Conservation (phyloP, 2,329 filamentous ascomycete genomes). For the Ascochyta koolunga region DNA sequence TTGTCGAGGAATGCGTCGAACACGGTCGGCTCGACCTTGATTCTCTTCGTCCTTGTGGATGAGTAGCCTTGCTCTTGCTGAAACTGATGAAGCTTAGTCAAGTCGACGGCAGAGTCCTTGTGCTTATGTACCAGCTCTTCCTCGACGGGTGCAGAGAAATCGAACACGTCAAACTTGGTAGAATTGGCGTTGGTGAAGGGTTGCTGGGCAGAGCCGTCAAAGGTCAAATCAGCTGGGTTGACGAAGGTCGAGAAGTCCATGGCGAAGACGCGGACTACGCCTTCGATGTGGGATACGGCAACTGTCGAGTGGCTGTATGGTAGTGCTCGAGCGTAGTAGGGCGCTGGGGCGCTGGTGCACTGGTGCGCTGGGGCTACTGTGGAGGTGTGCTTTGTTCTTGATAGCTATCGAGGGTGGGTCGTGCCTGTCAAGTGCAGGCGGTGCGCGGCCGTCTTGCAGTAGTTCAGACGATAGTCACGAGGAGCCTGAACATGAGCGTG, state of each 20-base stretch:
- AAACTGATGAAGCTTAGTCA: constrained; percentile 24
- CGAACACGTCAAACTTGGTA: constrained; percentile 23
- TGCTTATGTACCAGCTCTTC: constrained; percentile 24
- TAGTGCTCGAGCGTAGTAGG: neutral
- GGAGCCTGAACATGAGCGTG: neutral
- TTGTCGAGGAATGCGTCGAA: constrained; percentile 26
- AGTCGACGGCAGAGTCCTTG: constrained; percentile 35
- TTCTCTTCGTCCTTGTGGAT: constrained; percentile 20
- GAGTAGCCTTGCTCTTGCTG: constrained; percentile 14
- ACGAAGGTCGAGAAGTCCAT: constrained; percentile 26
- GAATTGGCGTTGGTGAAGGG: constrained; percentile 14
- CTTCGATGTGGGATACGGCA: neutral
- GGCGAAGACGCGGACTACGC: constrained; percentile 11
- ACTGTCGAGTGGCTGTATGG: neutral
- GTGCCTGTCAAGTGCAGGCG: constrained; percentile 3
- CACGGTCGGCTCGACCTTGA: constrained; percentile 20
- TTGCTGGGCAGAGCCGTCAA: constrained; percentile 12
- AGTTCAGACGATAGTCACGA: constrained; percentile 12
- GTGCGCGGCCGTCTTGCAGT: constrained; percentile 14
- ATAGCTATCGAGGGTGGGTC: constrained; percentile 10
- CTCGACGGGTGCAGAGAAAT: constrained; percentile 22
- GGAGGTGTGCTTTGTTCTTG: neutral
- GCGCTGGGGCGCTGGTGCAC: neutral
- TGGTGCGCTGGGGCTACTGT: neutral
- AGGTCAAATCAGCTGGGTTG: constrained; percentile 19